Evolutionary conservation across 108 stramenopile species (phyloP).

Genomic region (Pseudonitzschia delicatissima): DNA sequence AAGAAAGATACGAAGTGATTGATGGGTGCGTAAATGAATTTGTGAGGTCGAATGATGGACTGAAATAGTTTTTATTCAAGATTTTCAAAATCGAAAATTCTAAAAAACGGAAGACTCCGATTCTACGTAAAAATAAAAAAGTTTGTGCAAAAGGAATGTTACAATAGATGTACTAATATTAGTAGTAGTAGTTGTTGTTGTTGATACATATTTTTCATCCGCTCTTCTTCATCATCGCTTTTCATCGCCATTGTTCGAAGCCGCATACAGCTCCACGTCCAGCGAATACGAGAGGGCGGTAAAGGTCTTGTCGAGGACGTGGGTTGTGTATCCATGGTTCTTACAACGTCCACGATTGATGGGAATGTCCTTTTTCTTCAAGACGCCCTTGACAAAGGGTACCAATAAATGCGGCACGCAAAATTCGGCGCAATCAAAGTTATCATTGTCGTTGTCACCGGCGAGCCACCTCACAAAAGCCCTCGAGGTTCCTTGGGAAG

Average conservation of each 20-base stretch:
- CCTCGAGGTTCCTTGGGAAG: background rate
- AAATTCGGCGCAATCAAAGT: constrained; percentile 44
- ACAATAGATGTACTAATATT: too few species aligned
- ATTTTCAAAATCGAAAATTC: too few species aligned
- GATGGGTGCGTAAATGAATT: too few species aligned
- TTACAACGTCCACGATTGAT: constrained; percentile 35
- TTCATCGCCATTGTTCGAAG: constrained; percentile 9
- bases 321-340: constrained; percentile 40
- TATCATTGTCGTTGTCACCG: constrained; percentile 18
- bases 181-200: too few species aligned
- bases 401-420: constrained; percentile 46
- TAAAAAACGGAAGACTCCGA: too few species aligned
- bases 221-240: constrained; percentile 16
- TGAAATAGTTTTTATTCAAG: too few species aligned
- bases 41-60: too few species aligned
- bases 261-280: constrained; percentile 35
- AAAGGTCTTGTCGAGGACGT: constrained; percentile 52
- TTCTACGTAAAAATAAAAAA: too few species aligned
- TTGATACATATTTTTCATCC: too few species aligned
- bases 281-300: constrained; percentile 33
- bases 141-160: too few species aligned
- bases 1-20: too few species aligned
- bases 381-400: constrained; percentile 26
- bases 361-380: constrained; percentile 9
- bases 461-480: constrained; percentile 7